Conservation (phyloP, 495 filamentous ascomycete genomes). For the Aspergillus egyptiacus region DNA sequence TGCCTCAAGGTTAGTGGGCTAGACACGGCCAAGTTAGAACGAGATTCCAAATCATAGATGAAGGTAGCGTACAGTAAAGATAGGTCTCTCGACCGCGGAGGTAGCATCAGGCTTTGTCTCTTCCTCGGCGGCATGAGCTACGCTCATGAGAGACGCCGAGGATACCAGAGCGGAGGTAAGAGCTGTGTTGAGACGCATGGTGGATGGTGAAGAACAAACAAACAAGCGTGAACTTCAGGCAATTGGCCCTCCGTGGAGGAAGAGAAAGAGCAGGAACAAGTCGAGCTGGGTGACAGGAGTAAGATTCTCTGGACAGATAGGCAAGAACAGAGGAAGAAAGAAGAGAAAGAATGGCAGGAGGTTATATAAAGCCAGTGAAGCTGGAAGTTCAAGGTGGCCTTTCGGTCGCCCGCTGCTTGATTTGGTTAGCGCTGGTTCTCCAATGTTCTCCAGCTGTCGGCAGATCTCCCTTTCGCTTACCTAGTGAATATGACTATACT, state of each 20-base stretch:
- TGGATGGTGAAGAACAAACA: constrained; percentile 31
- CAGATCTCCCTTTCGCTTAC: constrained; percentile 3
- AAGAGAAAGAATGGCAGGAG: constrained; percentile 13
- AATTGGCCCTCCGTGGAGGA: constrained; percentile 22
- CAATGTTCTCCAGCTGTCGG: constrained; percentile 21
- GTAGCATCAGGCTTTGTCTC: constrained; percentile 54
- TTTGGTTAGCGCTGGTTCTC: constrained; percentile 29
- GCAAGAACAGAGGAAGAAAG: constrained; percentile 5
- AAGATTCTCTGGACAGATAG: constrained; percentile 5
- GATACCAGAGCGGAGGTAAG: constrained; percentile 58
- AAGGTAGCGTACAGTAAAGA: constrained; percentile 71
- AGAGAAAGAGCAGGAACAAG: constrained; percentile 29
- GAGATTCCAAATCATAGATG: constrained; percentile 5
- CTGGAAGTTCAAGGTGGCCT: constrained; percentile 44
- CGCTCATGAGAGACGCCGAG: constrained; percentile 65
- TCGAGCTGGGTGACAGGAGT: constrained; percentile 20
- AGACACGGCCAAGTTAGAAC: constrained; percentile 4
- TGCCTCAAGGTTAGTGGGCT: constrained; percentile 85
- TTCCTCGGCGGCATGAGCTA: constrained; percentile 65
- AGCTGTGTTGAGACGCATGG: constrained; percentile 72
- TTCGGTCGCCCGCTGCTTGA: constrained; percentile 29
- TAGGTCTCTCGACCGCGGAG: constrained; percentile 61
- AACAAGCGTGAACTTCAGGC: constrained; percentile 21
- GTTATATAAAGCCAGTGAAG: constrained; percentile 33
- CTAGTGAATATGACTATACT: no score